These are phyloP conservation scores for Phallus indusiatus DNA, from an alignment of 768 basidiomycete genomes.

Conservation along the genomic window DNA sequence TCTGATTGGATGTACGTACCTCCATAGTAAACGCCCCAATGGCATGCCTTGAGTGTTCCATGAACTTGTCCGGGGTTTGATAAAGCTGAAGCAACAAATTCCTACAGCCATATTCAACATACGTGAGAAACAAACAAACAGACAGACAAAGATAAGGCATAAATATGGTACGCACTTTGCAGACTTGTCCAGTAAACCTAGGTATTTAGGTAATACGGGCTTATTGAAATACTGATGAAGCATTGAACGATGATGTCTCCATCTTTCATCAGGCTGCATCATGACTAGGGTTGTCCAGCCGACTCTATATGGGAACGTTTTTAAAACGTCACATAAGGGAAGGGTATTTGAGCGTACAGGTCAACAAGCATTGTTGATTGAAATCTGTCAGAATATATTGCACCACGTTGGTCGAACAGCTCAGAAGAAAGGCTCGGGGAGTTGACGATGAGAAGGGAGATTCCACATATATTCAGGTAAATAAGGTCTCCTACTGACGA, in stretches of 20 bases:
- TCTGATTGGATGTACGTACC: background rate
- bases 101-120: no score
- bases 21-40: constrained; percentile 28
- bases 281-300: background rate
- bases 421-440: constrained; percentile 18
- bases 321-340: background rate
- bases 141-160: background rate
- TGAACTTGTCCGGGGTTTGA: constrained; percentile 30
- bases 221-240: background rate
- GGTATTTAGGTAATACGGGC: background rate
- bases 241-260: background rate
- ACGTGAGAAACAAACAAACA: no score
- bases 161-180: background rate
- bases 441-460: constrained; percentile 18
- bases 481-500: constrained; percentile 16
- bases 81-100: constrained; percentile 24
- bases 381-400: constrained; percentile 23
- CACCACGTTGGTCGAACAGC: constrained; percentile 22
- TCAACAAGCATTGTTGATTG: constrained; percentile 13
- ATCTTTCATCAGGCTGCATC: background rate
- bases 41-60: constrained; percentile 25
- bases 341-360: constrained; percentile 3
- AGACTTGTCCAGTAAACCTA: background rate
- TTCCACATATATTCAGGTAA: constrained; percentile 18
- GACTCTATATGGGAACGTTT: background rate